Conservation (phyloP, 148 eudicot species). For the Cornus kousa region DNA sequence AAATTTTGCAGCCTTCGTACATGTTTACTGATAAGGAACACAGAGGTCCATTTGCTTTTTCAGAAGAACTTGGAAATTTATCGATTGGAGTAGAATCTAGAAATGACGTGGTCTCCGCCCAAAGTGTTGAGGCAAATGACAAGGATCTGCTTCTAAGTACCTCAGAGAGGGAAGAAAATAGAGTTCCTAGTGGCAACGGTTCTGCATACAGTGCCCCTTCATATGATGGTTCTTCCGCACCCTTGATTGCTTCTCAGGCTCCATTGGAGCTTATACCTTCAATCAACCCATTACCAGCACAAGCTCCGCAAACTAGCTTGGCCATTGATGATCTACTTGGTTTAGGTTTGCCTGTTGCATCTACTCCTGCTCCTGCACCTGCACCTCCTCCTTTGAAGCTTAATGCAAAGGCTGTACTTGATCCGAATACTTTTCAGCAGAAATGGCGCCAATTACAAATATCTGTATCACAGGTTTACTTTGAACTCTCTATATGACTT, state of each 20-base stretch:
- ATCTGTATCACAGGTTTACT: slow-evolving; percentile 72
- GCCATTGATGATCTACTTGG: slow-evolving; percentile 92
- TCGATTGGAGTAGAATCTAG: slow-evolving; percentile 62
- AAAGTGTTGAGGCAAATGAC: slow-evolving; percentile 84
- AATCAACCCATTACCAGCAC: slow-evolving; percentile 26
- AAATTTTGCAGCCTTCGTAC: slow-evolving; percentile 87
- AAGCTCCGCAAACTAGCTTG: slow-evolving; percentile 51
- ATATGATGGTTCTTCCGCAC: slow-evolving; percentile 47
- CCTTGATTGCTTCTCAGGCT: slow-evolving; percentile 40
- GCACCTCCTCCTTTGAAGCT: slow-evolving; percentile 54
- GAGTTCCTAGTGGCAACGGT: slow-evolving; percentile 49
- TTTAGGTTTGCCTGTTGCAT: slow-evolving; percentile 47
- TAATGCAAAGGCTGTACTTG: slow-evolving; percentile 75
- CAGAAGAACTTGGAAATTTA: slow-evolving; percentile 74
- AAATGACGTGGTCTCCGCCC: slow-evolving; percentile 49
- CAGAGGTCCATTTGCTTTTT: slow-evolving; percentile 91
- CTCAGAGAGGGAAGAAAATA: slow-evolving; percentile 73
- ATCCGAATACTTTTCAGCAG: slow-evolving; percentile 88
- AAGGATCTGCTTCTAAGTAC: slow-evolving; percentile 78
- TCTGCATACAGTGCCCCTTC: slow-evolving; percentile 70
- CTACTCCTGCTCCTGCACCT: slow-evolving; percentile 41
- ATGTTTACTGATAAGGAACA: slow-evolving; percentile 98
- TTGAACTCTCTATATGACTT: slow-evolving; percentile 1
- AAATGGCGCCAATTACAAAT: slow-evolving; percentile 94
- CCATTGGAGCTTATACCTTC: slow-evolving; percentile 40